Conservation (phyloP, 306 rosid species). For the Biancaea sappan region DNA sequence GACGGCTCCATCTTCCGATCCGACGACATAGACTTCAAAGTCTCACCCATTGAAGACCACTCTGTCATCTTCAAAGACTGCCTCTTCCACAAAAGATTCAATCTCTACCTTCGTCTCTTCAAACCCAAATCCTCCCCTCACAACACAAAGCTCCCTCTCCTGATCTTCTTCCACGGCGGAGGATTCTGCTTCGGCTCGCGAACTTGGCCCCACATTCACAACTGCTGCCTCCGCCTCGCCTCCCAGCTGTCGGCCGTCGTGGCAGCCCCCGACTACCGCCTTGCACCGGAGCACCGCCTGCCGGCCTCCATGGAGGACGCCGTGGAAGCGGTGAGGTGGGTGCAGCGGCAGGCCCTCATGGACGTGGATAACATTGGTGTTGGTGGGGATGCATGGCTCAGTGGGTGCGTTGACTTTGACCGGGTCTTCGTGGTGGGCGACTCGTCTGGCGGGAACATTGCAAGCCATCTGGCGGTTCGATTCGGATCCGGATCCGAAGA, state of each 20-base stretch:
- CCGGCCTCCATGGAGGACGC: constrained; percentile 86
- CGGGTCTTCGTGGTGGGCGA: constrained; percentile 72
- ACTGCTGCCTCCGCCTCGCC: constrained; percentile 70
- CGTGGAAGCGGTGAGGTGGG: constrained; percentile 70
- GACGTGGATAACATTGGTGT: background rate
- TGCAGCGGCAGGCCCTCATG: constrained; percentile 51
- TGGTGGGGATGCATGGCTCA: constrained; percentile 63
- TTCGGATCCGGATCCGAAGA: constrained; percentile 38
- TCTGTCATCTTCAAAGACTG: constrained; percentile 60
- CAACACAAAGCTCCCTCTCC: constrained; percentile 37
- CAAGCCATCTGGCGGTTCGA: constrained; percentile 80
- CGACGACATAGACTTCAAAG: constrained; percentile 47
- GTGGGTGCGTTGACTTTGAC: constrained; percentile 53
- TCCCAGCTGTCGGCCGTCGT: constrained; percentile 54
- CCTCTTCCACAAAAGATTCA: constrained; percentile 51
- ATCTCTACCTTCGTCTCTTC: constrained; percentile 73
- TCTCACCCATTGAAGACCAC: constrained; percentile 45
- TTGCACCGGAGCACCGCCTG: constrained; percentile 81
- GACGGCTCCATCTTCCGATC: constrained; percentile 78
- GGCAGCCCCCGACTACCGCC: constrained; percentile 69
- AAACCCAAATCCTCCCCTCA: constrained; percentile 40
- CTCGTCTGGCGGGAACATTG: constrained; percentile 94
- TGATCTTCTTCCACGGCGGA: constrained; percentile 78
- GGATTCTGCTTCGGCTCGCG: constrained; percentile 89
- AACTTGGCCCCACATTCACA: constrained; percentile 80